These are phyloP conservation scores for Neonectria hederae DNA, from an alignment of 2,329 filamentous ascomycete species.

Conservation along the genomic window DNA sequence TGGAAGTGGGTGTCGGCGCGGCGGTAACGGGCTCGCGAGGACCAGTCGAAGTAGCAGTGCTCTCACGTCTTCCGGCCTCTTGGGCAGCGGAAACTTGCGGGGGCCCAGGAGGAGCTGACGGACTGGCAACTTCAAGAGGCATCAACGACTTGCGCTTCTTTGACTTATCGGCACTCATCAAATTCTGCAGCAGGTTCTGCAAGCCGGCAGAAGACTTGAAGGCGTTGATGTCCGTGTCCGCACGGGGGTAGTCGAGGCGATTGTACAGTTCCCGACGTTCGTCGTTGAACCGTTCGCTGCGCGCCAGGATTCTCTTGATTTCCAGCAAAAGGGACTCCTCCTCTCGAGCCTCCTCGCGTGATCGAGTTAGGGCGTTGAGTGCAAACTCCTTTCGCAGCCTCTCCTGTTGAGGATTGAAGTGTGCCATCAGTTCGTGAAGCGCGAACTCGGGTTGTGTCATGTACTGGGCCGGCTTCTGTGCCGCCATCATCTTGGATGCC, in stretches of 20 bases:
- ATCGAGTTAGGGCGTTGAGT: slow-evolving; percentile 78
- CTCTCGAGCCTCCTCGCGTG: slow-evolving; percentile 88
- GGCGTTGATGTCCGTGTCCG: slow-evolving; percentile 74
- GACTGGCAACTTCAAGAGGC: slow-evolving; percentile 64
- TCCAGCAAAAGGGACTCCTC: slow-evolving; percentile 91
- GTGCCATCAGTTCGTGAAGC: slow-evolving; percentile 84
- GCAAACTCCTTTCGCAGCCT: slow-evolving; percentile 85
- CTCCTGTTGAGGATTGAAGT: slow-evolving; percentile 86
- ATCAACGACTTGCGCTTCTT: slow-evolving; percentile 85
- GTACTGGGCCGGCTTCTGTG: slow-evolving; percentile 80
- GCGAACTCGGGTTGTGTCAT: slow-evolving; percentile 90
- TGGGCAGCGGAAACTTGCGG: slow-evolving; percentile 42
- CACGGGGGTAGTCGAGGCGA: slow-evolving; percentile 81
- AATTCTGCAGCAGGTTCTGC: slow-evolving; percentile 80
- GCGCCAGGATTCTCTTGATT: slow-evolving; percentile 88
- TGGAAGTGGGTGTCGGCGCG: slow-evolving; percentile 47
- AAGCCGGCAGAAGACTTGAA: slow-evolving; percentile 87
- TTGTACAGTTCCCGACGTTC: slow-evolving; percentile 89
- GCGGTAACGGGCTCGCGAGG: slow-evolving; percentile 48
- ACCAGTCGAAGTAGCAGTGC: slow-evolving; percentile 59
- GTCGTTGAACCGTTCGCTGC: slow-evolving; percentile 85
- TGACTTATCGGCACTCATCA: slow-evolving; percentile 84
- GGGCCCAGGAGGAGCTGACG: slow-evolving; percentile 52
- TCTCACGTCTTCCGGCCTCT: slow-evolving; percentile 59
- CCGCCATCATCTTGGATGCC: slow-evolving; percentile 81